Evolutionary conservation across 192 early-diverging fungal genomes (phyloP).

Genomic region (Chytriomyces hyalinus): DNA sequence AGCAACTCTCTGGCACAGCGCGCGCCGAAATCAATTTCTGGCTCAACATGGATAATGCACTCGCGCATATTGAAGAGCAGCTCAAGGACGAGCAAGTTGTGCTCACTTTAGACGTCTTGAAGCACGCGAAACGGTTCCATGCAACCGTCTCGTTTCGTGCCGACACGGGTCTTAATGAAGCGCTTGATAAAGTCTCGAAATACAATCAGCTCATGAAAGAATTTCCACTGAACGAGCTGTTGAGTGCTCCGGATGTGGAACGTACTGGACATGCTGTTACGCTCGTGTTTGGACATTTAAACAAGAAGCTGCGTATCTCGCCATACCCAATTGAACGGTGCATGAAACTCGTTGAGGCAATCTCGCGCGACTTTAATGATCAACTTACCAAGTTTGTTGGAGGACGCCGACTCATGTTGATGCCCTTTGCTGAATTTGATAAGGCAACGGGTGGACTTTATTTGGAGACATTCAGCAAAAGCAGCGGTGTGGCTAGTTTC

Average conservation of each 20-base stretch:
- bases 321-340: slow-evolving; percentile 80
- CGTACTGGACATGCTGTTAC: slow-evolving; percentile 78
- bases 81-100: slow-evolving; percentile 82
- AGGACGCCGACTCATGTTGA: slow-evolving; percentile 88
- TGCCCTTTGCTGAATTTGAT: slow-evolving; percentile 93
- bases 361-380: slow-evolving; percentile 93
- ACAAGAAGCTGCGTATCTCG: slow-evolving; percentile 95
- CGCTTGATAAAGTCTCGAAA: slow-evolving; percentile 84
- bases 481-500: slow-evolving; percentile 12
- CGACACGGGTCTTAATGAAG: slow-evolving; percentile 97
- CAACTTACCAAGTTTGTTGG: slow-evolving; percentile 74
- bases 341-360: slow-evolving; percentile 90
- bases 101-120: slow-evolving; percentile 91
- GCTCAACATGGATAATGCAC: slow-evolving; percentile 93
- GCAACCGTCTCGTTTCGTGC: slow-evolving; percentile 95
- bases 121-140: slow-evolving; percentile 97
- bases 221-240: slow-evolving; percentile 95
- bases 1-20: slow-evolving; percentile 74
- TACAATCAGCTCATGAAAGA: slow-evolving; percentile 99
- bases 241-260: slow-evolving; percentile 90
- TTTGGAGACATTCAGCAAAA: slow-evolving; percentile 4
- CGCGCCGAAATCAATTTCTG: slow-evolving; percentile 99
- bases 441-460: slow-evolving; percentile 61
- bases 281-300: slow-evolving; percentile 92
- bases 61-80: slow-evolving; percentile 93